Percentiles rank a stretch among this genome's conserved stretches.
Conservation (phyloP, 1,139 yeast genomes). For the Arxiozyma heterogenica region DNA sequence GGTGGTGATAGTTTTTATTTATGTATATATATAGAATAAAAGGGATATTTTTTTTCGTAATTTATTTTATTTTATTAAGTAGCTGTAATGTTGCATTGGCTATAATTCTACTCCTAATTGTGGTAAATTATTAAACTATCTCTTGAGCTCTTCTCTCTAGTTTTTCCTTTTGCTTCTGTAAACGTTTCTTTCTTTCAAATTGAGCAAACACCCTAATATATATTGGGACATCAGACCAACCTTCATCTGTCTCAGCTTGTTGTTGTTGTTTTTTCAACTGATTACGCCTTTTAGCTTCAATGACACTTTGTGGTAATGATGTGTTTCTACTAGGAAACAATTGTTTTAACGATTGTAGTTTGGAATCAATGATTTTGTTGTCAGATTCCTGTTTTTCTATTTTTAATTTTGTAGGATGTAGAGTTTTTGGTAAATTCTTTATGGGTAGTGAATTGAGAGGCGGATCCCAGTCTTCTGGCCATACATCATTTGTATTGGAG, state of each 20-base stretch:
- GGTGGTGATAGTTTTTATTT: background rate
- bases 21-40: no score
- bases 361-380: background rate
- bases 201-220: constrained; percentile 76
- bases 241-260: constrained; percentile 28
- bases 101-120: no score
- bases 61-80: background rate
- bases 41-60: no score
- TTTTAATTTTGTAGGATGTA: constrained; percentile 20
- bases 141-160: background rate
- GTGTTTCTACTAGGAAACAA: constrained; percentile 28
- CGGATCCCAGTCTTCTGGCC: constrained; percentile 80
- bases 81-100: background rate
- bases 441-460: constrained; percentile 39
- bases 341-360: background rate
- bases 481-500: constrained; percentile 41
- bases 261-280: constrained; percentile 9
- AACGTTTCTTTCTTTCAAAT: constrained; percentile 60
- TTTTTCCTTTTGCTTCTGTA: constrained; percentile 3
- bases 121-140: background rate
- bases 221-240: constrained; percentile 66
- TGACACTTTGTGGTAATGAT: constrained; percentile 31
- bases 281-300: constrained; percentile 20
- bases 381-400: constrained; percentile 14
- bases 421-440: constrained; percentile 35